Conservation (phyloP, 2,329 filamentous ascomycete species). For the Aspergillus sp. region DNA sequence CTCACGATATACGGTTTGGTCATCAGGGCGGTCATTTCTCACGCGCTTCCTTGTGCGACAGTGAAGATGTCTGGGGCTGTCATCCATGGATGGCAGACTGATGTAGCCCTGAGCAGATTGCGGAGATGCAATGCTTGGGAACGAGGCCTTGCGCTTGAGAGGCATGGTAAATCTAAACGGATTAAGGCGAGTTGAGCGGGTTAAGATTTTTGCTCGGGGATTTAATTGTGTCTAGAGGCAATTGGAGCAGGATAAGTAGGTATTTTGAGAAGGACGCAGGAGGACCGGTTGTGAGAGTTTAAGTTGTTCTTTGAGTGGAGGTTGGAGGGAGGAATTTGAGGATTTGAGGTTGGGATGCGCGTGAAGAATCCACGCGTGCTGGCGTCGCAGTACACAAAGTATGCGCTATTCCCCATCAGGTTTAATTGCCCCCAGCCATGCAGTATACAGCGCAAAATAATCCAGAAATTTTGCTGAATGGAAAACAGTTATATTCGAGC, state of each 20-base stretch:
- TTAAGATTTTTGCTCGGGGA: neutral
- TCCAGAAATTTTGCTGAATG: neutral
- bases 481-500: neutral
- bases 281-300: neutral
- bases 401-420: conserved; percentile 30
- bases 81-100: conserved; percentile 31
- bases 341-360: conserved; percentile 1
- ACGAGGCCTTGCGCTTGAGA: conserved; percentile 60
- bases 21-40: conserved; percentile 58
- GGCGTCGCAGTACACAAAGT: conserved; percentile 12
- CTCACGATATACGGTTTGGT: conserved; percentile 56
- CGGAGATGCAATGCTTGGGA: conserved; percentile 45
- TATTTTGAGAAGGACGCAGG: neutral
- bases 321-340: conserved; percentile 15
- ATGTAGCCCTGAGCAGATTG: conserved; percentile 26
- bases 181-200: neutral
- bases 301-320: neutral
- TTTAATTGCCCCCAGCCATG: conserved; percentile 21
- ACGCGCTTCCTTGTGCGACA: conserved; percentile 60
- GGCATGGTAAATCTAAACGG: conserved; percentile 43
- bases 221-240: neutral
- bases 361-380: conserved; percentile 3
- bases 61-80: conserved; percentile 47
- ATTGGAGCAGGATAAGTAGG: neutral
- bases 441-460: neutral